These are phyloP conservation scores for Calonectria leucothoes DNA, from an alignment of 2,329 filamentous ascomycete genomes.

Conservation along the genomic window DNA sequence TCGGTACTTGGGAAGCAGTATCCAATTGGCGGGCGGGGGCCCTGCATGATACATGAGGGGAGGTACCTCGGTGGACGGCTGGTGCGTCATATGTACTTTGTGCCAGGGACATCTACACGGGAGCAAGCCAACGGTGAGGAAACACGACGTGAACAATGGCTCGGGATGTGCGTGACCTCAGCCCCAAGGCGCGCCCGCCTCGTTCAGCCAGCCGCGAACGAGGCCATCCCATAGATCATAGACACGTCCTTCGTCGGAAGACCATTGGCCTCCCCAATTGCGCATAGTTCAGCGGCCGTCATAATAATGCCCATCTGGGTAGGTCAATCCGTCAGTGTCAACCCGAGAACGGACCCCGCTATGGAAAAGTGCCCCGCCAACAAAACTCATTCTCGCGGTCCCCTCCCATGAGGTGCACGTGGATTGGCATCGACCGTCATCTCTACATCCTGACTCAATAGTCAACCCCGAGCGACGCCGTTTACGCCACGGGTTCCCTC, in stretches of 20 bases:
- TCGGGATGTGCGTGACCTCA: not conserved
- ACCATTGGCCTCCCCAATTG: not conserved
- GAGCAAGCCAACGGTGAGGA: not conserved
- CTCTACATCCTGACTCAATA: not conserved
- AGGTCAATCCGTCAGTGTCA: slow-evolving; percentile 29
- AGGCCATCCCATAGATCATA: not conserved
- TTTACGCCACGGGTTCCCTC: not conserved
- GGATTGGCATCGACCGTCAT: not conserved
- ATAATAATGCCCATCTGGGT: slow-evolving; percentile 24
- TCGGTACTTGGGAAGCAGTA: slow-evolving; percentile 33
- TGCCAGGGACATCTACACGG: not conserved
- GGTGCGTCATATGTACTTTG: not conserved
- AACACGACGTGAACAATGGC: not conserved
- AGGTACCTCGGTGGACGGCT: not conserved
- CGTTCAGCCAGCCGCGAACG: not conserved
- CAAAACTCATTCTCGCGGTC: slow-evolving; percentile 36
- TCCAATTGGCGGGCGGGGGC: slow-evolving; percentile 3
- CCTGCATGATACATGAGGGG: slow-evolving; percentile 27
- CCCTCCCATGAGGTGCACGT: slow-evolving; percentile 30
- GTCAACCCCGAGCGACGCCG: not conserved
- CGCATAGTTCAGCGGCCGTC: not conserved
- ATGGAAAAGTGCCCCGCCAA: slow-evolving; percentile 41
- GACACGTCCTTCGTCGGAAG: not conserved
- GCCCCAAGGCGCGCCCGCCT: not conserved
- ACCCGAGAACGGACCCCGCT: slow-evolving; percentile 41